These are phyloP conservation scores for Caloboletus firmus DNA, from an alignment of 1,284 basidiomycete genomes.

Conservation along the genomic window DNA sequence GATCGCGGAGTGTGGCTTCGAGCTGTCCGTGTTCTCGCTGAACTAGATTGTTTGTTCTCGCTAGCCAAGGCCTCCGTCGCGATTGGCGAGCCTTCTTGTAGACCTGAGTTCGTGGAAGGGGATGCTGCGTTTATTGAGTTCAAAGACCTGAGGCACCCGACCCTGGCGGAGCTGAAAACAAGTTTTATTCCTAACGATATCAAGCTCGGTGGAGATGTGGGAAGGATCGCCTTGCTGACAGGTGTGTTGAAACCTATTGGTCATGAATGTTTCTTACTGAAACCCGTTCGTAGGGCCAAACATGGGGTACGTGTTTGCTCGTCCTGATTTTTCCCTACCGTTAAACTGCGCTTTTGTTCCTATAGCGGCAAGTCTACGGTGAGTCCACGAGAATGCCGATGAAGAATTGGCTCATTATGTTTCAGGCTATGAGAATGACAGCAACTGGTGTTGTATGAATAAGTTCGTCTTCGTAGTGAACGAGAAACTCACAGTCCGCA, in stretches of 20 bases:
- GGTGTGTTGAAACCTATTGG: constrained; percentile 47
- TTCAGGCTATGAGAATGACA: constrained; percentile 91
- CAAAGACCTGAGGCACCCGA: constrained; percentile 83
- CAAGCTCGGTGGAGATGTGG: constrained; percentile 75
- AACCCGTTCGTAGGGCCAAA: constrained; percentile 65
- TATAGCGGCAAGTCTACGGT: constrained; percentile 83
- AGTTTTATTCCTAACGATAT: constrained; percentile 96
- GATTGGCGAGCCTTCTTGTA: constrained; percentile 89
- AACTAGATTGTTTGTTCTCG: constrained; percentile 93
- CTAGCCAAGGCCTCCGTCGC: constrained; percentile 88
- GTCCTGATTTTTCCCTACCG: background rate
- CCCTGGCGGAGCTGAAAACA: constrained; percentile 62
- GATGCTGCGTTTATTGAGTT: constrained; percentile 81
- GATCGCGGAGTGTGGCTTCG: constrained; percentile 81
- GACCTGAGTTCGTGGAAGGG: constrained; percentile 85
- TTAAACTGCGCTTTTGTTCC: constrained; percentile 2
- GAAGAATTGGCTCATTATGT: constrained; percentile 3
- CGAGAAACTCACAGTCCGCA: constrained; percentile 9
- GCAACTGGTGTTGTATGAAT: constrained; percentile 77
- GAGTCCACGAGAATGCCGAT: constrained; percentile 22
- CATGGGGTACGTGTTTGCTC: constrained; percentile 66
- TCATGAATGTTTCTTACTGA: constrained; percentile 2
- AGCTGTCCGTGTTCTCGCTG: constrained; percentile 74
- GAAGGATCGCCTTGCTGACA: constrained; percentile 86
- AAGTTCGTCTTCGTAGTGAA: background rate